phyloP scores from a whole-genome alignment of 768 basidiomycete genomes.

The Suillus occidentalis region DNA sequence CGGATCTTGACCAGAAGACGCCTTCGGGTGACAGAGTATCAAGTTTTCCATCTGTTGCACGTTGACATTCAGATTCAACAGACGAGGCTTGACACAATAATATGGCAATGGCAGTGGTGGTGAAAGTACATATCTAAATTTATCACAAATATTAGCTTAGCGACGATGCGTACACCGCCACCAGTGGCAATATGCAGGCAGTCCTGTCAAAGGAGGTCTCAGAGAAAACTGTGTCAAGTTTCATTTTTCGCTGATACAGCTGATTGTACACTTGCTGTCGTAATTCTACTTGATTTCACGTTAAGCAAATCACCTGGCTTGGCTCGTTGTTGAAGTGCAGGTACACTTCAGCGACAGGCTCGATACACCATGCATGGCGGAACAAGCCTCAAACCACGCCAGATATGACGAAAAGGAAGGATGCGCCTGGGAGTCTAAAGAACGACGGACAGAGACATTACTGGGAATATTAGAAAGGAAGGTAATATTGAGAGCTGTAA shows the following conservation, averaged over 20 bases:
- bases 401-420: neutral
- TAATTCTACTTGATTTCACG: neutral
- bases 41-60: conserved; percentile 26
- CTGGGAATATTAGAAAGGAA: neutral
- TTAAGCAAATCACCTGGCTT: neutral
- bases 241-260: neutral
- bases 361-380: neutral
- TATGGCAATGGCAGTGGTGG: neutral
- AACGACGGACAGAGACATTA: neutral
- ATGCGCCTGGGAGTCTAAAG: neutral
- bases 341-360: neutral
- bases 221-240: neutral
- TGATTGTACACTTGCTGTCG: neutral
- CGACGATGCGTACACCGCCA: no score
- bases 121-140: no score
- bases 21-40: conserved; percentile 41
- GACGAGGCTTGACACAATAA: neutral
- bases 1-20: conserved; percentile 33
- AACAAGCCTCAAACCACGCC: neutral
- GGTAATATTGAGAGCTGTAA: neutral
- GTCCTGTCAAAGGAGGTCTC: neutral
- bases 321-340: neutral
- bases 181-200: neutral
- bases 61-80: neutral
- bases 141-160: no score